phyloP scores from a whole-genome alignment of 257 asterid species.

The Solanum ossicruentum region DNA sequence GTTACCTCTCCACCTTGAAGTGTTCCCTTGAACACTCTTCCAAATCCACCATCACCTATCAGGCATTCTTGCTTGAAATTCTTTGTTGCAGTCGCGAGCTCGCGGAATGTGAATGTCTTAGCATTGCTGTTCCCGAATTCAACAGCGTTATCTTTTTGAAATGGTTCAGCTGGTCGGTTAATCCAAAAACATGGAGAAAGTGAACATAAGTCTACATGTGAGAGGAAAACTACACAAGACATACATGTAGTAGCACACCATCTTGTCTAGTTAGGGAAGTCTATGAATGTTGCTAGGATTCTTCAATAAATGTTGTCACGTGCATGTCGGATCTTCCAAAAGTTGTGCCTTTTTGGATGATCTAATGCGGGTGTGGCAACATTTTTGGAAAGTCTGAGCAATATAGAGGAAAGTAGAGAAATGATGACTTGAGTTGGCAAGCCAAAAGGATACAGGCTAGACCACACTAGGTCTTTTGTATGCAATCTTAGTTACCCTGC shows the following conservation, averaged over 20 bases:
- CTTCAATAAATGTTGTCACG: not conserved
- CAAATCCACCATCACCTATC: slow-evolving; percentile 12
- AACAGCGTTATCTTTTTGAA: not conserved
- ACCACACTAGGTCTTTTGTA: not conserved
- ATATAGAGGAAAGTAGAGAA: not conserved
- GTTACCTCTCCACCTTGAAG: slow-evolving; percentile 15
- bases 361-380: not conserved
- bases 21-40: slow-evolving; percentile 14
- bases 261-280: not conserved
- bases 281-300: not conserved
- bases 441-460: not conserved
- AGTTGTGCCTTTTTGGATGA: not conserved
- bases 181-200: not conserved
- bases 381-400: not conserved
- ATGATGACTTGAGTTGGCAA: not conserved
- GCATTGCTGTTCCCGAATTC: not conserved
- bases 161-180: not conserved
- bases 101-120: slow-evolving; percentile 12
- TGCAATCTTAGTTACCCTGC: not conserved
- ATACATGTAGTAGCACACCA: not conserved
- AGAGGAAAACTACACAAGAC: not conserved
- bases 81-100: slow-evolving; percentile 14
- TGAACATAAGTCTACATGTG: not conserved
- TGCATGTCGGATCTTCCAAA: not conserved
- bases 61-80: slow-evolving; percentile 13